phyloP scores from a whole-genome alignment of 768 basidiomycete genomes.

The Mycena belliarum region DNA sequence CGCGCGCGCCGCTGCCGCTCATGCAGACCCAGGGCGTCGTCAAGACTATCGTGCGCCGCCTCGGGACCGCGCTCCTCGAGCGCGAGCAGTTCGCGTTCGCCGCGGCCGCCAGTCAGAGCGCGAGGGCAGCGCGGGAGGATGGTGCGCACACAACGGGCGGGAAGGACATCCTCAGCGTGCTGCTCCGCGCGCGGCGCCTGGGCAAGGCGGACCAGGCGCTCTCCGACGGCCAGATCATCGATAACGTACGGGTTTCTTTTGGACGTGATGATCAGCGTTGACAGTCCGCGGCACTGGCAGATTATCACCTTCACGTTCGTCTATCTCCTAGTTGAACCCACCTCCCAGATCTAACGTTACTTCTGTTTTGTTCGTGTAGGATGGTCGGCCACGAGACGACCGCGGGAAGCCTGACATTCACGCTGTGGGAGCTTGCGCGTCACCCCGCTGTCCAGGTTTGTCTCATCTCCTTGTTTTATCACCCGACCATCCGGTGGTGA shows the following conservation, averaged over 20 bases:
- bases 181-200: constrained; percentile 19
- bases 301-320: constrained; percentile 23
- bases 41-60: constrained; percentile 24
- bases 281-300: no score
- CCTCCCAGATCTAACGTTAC: no score
- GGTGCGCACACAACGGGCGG: not conserved
- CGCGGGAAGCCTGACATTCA: constrained; percentile 35
- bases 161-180: constrained; percentile 29
- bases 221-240: constrained; percentile 25
- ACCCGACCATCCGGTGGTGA: no score
- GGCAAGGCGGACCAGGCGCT: not conserved
- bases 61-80: constrained; percentile 27
- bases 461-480: not conserved
- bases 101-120: not conserved
- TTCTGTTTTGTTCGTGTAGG: constrained; percentile 21
- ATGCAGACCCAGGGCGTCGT: constrained; percentile 29
- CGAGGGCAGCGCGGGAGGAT: not conserved
- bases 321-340: not conserved
- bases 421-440: constrained; percentile 41
- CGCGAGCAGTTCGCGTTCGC: not conserved
- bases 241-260: constrained; percentile 23
- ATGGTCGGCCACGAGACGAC: constrained; percentile 48
- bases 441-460: constrained; percentile 34
- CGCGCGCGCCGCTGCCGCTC: constrained; percentile 24
- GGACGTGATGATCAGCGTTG: no score